Conservation (phyloP, 2,329 filamentous ascomycete species). For the Colletotrichum aenigma region DNA sequence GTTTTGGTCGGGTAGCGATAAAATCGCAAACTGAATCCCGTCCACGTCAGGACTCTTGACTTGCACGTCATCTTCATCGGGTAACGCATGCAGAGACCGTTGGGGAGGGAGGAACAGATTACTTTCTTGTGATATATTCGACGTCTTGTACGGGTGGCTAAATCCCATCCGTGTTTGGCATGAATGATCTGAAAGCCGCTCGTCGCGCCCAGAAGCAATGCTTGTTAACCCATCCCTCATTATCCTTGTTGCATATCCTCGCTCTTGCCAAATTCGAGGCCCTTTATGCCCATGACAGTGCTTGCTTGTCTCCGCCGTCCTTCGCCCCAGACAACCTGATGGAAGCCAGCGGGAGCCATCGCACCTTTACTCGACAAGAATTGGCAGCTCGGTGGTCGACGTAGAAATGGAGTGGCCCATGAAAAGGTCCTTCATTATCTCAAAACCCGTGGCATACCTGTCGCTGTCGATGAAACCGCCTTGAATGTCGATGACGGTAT, state of each 20-base stretch:
- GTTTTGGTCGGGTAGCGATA: not conserved
- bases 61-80: too few relatives aligned
- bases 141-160: not conserved
- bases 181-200: not conserved
- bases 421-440: not conserved
- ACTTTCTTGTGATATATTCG: not conserved
- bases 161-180: not conserved
- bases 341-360: not conserved
- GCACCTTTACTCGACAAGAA: not conserved
- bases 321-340: not conserved
- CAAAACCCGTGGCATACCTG: not conserved
- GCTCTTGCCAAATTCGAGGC: not conserved
- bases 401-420: not conserved
- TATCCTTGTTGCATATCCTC: too few relatives aligned
- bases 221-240: too few relatives aligned
- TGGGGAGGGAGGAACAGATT: too few relatives aligned
- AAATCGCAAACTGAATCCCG: not conserved
- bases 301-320: not conserved
- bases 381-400: not conserved
- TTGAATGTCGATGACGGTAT: not conserved
- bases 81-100: too few relatives aligned
- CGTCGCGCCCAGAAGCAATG: not conserved
- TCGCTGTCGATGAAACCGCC: not conserved
- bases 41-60: not conserved
- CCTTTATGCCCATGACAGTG: not conserved